These are phyloP conservation scores for Nemania serpens DNA, from an alignment of 2,329 filamentous ascomycete genomes.

Conservation along the genomic window DNA sequence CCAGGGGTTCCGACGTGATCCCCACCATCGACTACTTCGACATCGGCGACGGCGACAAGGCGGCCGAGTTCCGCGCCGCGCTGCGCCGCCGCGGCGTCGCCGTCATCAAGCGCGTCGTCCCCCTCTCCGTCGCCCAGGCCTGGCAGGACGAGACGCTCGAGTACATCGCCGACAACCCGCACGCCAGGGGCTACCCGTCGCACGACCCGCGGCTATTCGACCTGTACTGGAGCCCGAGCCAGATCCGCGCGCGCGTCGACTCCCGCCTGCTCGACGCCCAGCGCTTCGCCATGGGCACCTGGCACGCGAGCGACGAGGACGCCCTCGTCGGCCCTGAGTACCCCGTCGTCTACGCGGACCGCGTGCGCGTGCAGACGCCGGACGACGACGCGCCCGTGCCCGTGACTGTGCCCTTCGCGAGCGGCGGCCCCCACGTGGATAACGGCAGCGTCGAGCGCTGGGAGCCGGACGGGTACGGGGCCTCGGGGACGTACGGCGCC, in stretches of 20 bases:
- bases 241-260: slow-evolving; percentile 69
- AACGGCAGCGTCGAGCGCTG: slow-evolving; percentile 77
- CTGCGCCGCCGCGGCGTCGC: slow-evolving; percentile 64
- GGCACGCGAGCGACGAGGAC: slow-evolving; percentile 57
- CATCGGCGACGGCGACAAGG: slow-evolving; percentile 39
- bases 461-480: slow-evolving; percentile 72
- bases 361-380: slow-evolving; percentile 71
- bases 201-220: slow-evolving; percentile 72
- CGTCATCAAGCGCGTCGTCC: slow-evolving; percentile 69
- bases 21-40: slow-evolving; percentile 50
- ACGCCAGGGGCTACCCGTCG: slow-evolving; percentile 63
- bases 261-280: slow-evolving; percentile 66
- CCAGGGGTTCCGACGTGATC: slow-evolving; percentile 44
- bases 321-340: slow-evolving; percentile 55
- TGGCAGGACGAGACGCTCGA: slow-evolving; percentile 69
- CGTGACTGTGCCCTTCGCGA: slow-evolving; percentile 43
- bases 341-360: slow-evolving; percentile 71
- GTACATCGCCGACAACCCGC: slow-evolving; percentile 67
- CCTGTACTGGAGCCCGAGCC: slow-evolving; percentile 73
- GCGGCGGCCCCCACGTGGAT: slow-evolving; percentile 73
- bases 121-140: slow-evolving; percentile 61
- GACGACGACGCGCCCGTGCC: slow-evolving; percentile 54
- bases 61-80: slow-evolving; percentile 34
- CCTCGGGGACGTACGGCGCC: slow-evolving; percentile 69
- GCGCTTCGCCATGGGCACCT: slow-evolving; percentile 65